Base-by-base conservation (phyloP, 345 rosid genomes). In the Mangifera indica region DNA sequence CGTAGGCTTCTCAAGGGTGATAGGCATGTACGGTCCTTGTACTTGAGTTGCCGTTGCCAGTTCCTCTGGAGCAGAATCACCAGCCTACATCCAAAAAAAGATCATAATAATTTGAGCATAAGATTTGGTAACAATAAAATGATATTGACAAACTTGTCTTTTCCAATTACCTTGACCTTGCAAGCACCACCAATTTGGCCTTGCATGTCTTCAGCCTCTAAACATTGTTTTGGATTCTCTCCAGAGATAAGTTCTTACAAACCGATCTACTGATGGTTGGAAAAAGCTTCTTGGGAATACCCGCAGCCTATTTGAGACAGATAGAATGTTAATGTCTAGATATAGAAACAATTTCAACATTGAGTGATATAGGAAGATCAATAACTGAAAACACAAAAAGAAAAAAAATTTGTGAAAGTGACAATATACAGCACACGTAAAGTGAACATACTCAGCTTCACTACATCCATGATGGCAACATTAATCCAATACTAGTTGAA, bases 191-290 rank as follows among this genome's bases (percentile, higher is more conserved):
- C 74, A 93, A 77, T 76, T n/a, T 91, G n/a, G 90, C 93, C 86
- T 85, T 91, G 90, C 83, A 91, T 21, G 97, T 89, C 81, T 93
- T 93, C 45, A 93, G 79, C 87, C 98, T 91, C 81, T 88, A 93
- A 32, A 88, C 85, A 82, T 93, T 93, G 66, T 81, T 62, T 56
- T 89, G 98, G 17, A 93, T 86, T 65, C 96, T 73, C 82, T 91
- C 98, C 75, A 91, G 60, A 0, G 97, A 93, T 0, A 83, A 82
- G 73, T 93, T 93, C 73, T 78, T 89, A 3, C 96, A 84, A 1
- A 93, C 88, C 0, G 94, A 71, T 32, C 91, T 83, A 40, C 98
- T 96, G 2, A 93, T 83, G 0, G 97, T 89, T 0, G 91, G 92
- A 0, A 97, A 93, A 57, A 91, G 79, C 55, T 89, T 93, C 96